phyloP scores from a whole-genome alignment of 1,284 basidiomycete species.

The Marasmius fiardii region DNA sequence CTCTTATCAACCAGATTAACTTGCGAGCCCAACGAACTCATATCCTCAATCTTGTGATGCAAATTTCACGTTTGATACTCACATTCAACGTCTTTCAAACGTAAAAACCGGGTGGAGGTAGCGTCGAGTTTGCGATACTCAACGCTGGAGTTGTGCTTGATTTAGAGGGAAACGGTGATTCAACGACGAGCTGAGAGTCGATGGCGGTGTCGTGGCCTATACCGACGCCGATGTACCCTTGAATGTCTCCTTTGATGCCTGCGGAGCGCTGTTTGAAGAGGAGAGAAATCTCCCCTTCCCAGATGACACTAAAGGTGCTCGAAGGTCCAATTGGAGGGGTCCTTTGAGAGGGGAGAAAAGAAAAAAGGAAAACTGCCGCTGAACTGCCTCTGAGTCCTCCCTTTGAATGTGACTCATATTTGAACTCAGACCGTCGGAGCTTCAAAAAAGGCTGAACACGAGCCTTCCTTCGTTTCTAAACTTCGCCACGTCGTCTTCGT shows the following conservation, averaged over 20 bases:
- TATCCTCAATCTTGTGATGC: constrained; percentile 24
- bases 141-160: constrained; percentile 21
- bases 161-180: constrained; percentile 16
- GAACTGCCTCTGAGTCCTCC: no score
- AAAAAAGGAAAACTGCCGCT: no score
- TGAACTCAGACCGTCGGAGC: no score
- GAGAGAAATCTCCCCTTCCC: constrained; percentile 24
- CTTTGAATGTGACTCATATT: no score
- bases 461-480: no score
- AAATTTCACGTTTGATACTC: constrained; percentile 25
- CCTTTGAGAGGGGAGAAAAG: no score
- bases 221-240: constrained; percentile 16
- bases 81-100: constrained; percentile 20
- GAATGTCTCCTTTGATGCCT: constrained; percentile 20
- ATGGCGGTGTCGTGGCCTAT: constrained; percentile 11
- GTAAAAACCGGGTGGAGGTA: constrained; percentile 23
- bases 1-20: constrained; percentile 24
- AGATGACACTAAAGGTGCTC: constrained; percentile 28
- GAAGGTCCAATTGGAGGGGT: constrained; percentile 25
- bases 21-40: constrained; percentile 23
- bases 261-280: constrained; percentile 20
- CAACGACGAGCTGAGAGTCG: constrained; percentile 13
- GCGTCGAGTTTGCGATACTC: constrained; percentile 18
- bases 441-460: no score
- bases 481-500: no score